Percentiles rank a stretch among this genome's conserved stretches.
phyloP scores from a whole-genome alignment of 2,329 filamentous ascomycete species.

The Aspergillus sergii region DNA sequence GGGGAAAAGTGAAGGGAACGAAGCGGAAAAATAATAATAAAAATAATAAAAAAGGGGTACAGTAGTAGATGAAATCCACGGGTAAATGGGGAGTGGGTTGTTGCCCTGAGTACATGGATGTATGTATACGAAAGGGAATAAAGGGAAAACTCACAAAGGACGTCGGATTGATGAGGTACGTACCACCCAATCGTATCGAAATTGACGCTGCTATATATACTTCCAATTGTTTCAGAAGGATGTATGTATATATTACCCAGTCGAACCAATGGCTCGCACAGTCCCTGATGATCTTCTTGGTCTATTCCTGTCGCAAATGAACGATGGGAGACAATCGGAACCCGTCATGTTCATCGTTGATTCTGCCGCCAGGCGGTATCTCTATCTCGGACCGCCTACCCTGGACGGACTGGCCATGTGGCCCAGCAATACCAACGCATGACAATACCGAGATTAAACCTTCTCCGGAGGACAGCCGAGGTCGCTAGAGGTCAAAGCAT shows the following conservation, averaged over 20 bases:
- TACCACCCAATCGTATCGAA: not conserved
- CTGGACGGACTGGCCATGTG: not conserved
- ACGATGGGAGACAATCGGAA: not conserved
- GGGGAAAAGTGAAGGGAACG: not conserved
- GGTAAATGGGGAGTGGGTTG: not conserved
- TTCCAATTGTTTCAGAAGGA: not conserved
- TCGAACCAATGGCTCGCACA: not conserved
- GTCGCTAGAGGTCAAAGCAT: not conserved
- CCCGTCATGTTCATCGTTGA: not conserved
- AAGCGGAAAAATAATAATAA: not conserved
- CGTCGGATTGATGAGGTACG: not conserved
- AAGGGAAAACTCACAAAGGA: conserved; percentile 1
- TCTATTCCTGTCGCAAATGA: not conserved
- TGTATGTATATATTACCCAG: not conserved
- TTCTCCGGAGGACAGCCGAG: not conserved
- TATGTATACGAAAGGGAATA: conserved; percentile 4
- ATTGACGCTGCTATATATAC: not conserved
- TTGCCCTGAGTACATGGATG: not conserved
- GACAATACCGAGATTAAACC: conserved; percentile 2
- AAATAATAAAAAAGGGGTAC: not conserved
- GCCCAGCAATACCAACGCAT: not conserved
- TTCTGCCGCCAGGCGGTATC: conserved; percentile 2
- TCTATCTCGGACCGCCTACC: not conserved
- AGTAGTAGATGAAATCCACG: not conserved
- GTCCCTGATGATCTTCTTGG: not conserved